Evolutionary conservation across 352 stramenopile genomes (phyloP), one percentile per base, ranked within the genome.

Genomic region (Phytophthora gonapodyides): DNA sequence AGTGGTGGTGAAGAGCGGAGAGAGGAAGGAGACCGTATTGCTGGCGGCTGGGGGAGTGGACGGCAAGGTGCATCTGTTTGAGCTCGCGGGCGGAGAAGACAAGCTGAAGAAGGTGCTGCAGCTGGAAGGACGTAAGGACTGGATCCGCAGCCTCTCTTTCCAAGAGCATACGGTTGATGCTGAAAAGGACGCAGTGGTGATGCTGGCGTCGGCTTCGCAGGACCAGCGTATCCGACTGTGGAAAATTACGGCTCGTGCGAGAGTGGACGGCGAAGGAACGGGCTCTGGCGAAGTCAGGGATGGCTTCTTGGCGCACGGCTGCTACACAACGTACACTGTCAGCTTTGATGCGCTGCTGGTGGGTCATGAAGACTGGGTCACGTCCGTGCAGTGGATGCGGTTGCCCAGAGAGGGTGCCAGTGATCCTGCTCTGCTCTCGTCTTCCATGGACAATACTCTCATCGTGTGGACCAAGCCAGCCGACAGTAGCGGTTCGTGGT

Each of bases 361-460:
- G 1, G 84, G 77, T 5, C 84, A 93, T 57, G 84, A 93, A 57
- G 84, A 93, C 54, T 93, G 84, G 84, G 82, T 93, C 38, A 93
- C 84, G 11, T 91, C 73, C 8, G 57, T 93, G 19, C 64, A 73
- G 19, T 93, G 84, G 84, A 75, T 65, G 37, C 33, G 57, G 3
- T 34, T 82, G 8, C 56, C 62, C 1, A 54, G 33, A 44, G 27
- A 41, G 5, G 31, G 21, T 27, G 31, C n/a, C 5, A 5, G 6
- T 9, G 21, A 59, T 15, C 50, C 60, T 9, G 59, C 63, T 3
- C 64, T 93, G 31, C 53, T 93, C 5, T 89, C 82, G 1, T 73
- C 74, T 1, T 91, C 84, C 1, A 93, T 93, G 84, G 84, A 93
- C 63, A 91, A 93, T 52, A 82, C 79, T 9, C 48, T 93, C 1